A percentile compares a stretch with the other conserved stretches of the same genome.
phyloP scores from a whole-genome alignment of 148 eudicot species.

The Gaultheria prostrata region DNA sequence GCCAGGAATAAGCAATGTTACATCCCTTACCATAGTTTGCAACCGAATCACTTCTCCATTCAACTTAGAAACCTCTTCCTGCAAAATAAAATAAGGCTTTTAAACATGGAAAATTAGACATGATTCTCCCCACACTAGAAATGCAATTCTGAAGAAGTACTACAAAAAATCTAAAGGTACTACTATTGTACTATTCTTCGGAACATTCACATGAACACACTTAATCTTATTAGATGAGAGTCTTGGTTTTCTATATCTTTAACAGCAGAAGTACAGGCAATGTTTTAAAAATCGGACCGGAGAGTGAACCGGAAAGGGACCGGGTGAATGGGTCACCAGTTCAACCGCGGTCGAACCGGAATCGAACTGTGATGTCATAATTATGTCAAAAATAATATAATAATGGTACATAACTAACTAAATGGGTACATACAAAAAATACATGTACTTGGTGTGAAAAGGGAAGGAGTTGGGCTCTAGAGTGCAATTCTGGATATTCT shows the following conservation, averaged over 20 bases:
- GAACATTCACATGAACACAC: not conserved
- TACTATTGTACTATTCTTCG: not conserved
- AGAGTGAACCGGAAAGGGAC: no score
- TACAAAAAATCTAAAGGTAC: not conserved
- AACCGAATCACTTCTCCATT: slow-evolving; percentile 49
- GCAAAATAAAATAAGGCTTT: slow-evolving; percentile 25
- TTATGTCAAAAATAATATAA: no score
- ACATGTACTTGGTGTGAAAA: no score
- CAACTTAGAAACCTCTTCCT: slow-evolving; percentile 73
- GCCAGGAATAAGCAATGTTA: slow-evolving; percentile 2
- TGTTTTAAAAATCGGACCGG: no score
- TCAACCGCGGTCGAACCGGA: no score
- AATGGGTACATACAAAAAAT: no score
- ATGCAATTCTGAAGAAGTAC: not conserved
- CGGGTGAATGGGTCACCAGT: no score
- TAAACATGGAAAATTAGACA: slow-evolving; percentile 3
- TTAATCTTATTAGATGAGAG: not conserved
- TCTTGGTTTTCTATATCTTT: not conserved
- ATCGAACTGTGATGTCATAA: no score
- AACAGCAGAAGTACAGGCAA: not conserved
- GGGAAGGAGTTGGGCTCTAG: no score
- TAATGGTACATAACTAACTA: no score
- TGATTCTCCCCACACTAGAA: not conserved
- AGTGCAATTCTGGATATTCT: no score
- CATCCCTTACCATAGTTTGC: slow-evolving; percentile 49